Base-by-base conservation (phyloP, 331 rosid genomes). In the Quercus tomentella region DNA sequence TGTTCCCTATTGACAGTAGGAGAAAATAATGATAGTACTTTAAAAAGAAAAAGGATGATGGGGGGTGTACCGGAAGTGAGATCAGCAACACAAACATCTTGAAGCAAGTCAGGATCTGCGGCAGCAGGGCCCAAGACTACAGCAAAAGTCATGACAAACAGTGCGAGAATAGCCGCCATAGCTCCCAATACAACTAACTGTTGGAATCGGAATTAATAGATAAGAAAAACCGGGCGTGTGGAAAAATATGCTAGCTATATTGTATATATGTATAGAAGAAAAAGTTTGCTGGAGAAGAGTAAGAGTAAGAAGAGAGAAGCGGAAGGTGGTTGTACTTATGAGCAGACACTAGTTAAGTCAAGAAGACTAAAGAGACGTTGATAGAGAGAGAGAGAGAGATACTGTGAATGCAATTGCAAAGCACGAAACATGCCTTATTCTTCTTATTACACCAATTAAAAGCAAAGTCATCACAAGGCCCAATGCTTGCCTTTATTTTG, bases 61-160 rank as follows among this genome's bases (percentile, higher is more conserved):
- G 10, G 4, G 63, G 10, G 4, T 37, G 57, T 85, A 93, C 98
- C 89, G 1, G 98, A 85, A 23, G 73, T 16, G 67, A 77, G 86
- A 84, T 93, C 91, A 25, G 98, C 98, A 2, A 93, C 98, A 74
- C 98, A 93, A 25, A 93, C 72, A 57, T 93, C 98, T 83, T 93
- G 98, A 85, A 93, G 94, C 80, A 57, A 12, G 85, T 91, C 98
- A 7, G 97, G 93, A 83, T 93, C 97, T 63, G 97, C 89, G 16
- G 82, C 80, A n/a, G 81, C 43, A 63, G 83, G 76, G 78, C 82
- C 72, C 7, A 85, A 69, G 80, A 84, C 71, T 79, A 84, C 18
- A 82, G 89, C 86, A 45, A 86, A 72, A 51, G 87, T 76, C 61
- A 82, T 1, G 17, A 85, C 58, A 54, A 84, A 30, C 10, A 88